Evolutionary conservation across 495 filamentous ascomycete genomes (phyloP), one percentile per base, ranked within the genome.

Genomic region (Aspergillus leporis): DNA sequence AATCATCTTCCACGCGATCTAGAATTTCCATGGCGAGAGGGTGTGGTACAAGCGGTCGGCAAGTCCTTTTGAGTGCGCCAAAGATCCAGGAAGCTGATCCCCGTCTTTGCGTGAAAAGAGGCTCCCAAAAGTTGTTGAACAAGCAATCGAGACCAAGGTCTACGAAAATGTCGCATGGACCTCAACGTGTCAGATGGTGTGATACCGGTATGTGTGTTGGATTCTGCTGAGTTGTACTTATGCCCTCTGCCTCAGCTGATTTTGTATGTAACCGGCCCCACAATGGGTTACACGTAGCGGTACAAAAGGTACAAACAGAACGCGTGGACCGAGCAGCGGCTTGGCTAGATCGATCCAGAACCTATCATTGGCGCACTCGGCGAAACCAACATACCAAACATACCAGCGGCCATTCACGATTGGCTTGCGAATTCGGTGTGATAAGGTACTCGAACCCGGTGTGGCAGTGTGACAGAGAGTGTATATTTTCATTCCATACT

Each of bases 1-100:
- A 57, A 4, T 70, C 65, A 22, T 66, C 56, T 53, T 63, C 51
- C 62, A 43, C 45, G 58, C 49, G 53, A 19, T 61, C 66, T 28
- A 56, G 61, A 55, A 19, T 52, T 43, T 55, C 53, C 64, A 69
- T 66, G 61, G 38, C 47, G 30, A 53, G 58, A 19, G 30, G 50
- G 50, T 36, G 50, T n/a, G 21, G 50, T 38, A 36, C 50, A 21
- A 36, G 50, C 50, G 50, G 18, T 52, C 50, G 50, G 59, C 55
- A 25, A 59, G 56, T 48, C 56, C 41, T 51, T 59, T 13, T 59
- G 52, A 55, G 51, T 59, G 43, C 28, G 56, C 14, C 31, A 36
- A 48, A 63, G 31, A 63, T 60, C 45, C 49, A 63, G 13, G 51
- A 55, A 47, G 40, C 51, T 38, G 51, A 55, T 55, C 25, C 38